Evolutionary conservation across 2,329 filamentous ascomycete species (phyloP).

Genomic region (Magnaporthiopsis poae): DNA sequence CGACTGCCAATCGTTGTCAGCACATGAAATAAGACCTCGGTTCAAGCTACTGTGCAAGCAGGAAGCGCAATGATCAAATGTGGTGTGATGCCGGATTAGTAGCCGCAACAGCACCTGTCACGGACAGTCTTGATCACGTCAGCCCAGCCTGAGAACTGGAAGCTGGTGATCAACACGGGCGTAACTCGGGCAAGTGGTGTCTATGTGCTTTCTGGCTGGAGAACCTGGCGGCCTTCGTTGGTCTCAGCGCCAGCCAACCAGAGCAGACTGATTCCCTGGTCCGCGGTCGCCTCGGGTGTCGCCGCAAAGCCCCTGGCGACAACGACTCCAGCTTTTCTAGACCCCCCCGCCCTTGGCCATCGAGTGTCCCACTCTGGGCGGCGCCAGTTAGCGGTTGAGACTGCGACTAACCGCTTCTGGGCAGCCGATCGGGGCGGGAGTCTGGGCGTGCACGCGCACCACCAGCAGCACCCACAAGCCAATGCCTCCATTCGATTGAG

Average conservation of each 20-base stretch:
- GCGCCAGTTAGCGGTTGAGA: not conserved
- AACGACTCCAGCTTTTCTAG: not conserved
- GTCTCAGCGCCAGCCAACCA: not conserved
- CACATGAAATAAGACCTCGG: no score
- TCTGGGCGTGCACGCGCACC: not conserved
- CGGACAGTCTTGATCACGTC: not conserved
- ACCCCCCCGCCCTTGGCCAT: not conserved
- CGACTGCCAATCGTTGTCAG: no score
- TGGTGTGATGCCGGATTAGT: no score
- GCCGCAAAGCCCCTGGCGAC: not conserved
- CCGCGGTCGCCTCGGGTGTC: not conserved
- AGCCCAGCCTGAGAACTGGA: not conserved
- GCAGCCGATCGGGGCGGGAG: not conserved
- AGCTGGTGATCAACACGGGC: not conserved
- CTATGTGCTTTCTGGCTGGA: not conserved
- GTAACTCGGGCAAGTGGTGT: no score
- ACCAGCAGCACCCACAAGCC: not conserved
- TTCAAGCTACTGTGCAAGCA: no score
- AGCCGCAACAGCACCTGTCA: not conserved
- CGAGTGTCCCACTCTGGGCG: not conserved
- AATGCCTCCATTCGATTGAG: not conserved
- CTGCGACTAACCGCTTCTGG: not conserved
- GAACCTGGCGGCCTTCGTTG: not conserved
- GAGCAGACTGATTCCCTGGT: not conserved
- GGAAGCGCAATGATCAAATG: no score